Evolutionary conservation across 352 stramenopile species (phyloP).

Genomic region (Pythium apleroticum): DNA sequence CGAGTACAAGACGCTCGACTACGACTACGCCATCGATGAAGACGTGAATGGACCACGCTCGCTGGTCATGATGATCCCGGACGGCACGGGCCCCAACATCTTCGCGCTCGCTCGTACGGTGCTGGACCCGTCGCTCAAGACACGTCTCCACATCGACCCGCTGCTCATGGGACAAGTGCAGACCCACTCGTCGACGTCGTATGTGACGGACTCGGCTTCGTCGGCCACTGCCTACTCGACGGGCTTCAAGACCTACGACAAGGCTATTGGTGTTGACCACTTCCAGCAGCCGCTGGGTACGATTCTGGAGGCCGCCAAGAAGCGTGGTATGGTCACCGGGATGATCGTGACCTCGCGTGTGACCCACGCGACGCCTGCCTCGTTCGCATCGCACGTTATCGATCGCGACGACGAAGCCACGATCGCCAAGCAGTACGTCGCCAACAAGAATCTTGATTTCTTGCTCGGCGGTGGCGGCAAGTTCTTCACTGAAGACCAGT

Average conservation of each 20-base stretch:
- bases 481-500: conserved; percentile 52
- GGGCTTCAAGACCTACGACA: conserved; percentile 71
- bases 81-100: conserved; percentile 64
- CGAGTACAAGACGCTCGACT: conserved; percentile 67
- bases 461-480: conserved; percentile 48
- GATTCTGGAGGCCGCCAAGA: conserved; percentile 59
- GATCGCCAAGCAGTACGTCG: conserved; percentile 60
- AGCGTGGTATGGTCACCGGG: conserved; percentile 59
- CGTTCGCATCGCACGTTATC: conserved; percentile 53
- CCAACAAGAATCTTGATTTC: conserved; percentile 73
- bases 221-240: conserved; percentile 56
- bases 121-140: conserved; percentile 53
- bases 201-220: conserved; percentile 64
- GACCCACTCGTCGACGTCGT: conserved; percentile 61
- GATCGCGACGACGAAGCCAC: conserved; percentile 54
- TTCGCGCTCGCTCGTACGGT: conserved; percentile 59
- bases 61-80: conserved; percentile 76
- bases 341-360: conserved; percentile 71
- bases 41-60: conserved; percentile 39
- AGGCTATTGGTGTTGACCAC: conserved; percentile 54
- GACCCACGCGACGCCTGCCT: conserved; percentile 57
- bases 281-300: conserved; percentile 56
- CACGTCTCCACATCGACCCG: conserved; percentile 57
- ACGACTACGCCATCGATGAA: conserved; percentile 61
- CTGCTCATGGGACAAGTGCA: conserved; percentile 56